Base-by-base conservation (phyloP, 2,329 filamentous ascomycete genomes). In the Paramyrothecium sp. region DNA sequence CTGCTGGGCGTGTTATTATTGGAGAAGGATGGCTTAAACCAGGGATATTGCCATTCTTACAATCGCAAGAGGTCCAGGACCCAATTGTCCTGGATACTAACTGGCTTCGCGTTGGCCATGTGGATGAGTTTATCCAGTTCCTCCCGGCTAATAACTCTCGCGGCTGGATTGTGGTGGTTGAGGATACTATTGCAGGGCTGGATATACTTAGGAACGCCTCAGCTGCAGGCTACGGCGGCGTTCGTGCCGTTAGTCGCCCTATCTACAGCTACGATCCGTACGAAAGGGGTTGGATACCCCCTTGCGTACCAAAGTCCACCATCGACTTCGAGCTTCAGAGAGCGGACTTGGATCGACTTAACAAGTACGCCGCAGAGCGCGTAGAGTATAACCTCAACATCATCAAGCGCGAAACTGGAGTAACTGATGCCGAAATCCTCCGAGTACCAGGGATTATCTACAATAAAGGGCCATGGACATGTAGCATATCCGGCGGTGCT, bases 51-150 rank as follows among this genome's bases (percentile, higher is more conserved):
- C 55, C 58, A 1, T 71, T 70, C 26, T 59, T 77, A 3, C 52
- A 65, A 4, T 70, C 67, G 0, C 74, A 78, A 51, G 69, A 69
- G 20, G 57, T 67, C 1, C 73, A 78, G 49, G 60, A 67, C 3
- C 72, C 74, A 0, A 55, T 77, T 3, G 56, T 69, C 0, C 62
- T 77, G 1, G 73, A 70, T 38, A 69, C 65, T 2, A 56, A 30
- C 1, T 70, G 66, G 66, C 38, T 70, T 2, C 26, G 19, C 0
- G 59, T 70, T 12, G 67, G 68, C 3, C 68, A 70, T 21, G 64
- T 67, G 0, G 68, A 69, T 33, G 67, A 70, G 56, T 69, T 68
- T 20, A 38, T 70, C 2, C 68, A 70, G n/a, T 70, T 70, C 20
- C 54, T 70, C 0, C 68, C 68, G 1, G 58, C 58, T 1, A 51